phyloP scores from a whole-genome alignment of 2,329 filamentous ascomycete genomes.

The Aureobasidium zeae region DNA sequence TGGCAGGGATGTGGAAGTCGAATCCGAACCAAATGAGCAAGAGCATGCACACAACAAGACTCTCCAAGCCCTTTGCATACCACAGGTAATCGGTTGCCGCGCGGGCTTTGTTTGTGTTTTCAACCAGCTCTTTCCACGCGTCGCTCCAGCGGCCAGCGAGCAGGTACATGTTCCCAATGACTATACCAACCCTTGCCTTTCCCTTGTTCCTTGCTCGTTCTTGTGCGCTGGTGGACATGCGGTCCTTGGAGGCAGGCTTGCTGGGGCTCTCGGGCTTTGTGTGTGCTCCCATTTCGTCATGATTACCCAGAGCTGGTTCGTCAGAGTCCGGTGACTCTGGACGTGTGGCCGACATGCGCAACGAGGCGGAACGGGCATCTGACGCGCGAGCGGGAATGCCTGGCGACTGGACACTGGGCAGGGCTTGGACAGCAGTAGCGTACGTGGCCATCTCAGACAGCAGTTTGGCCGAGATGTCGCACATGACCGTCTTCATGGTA shows the following conservation, averaged over 20 bases:
- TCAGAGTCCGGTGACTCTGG: conserved; percentile 22
- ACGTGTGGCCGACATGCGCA: conserved; percentile 15
- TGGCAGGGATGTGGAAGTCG: conserved; percentile 55
- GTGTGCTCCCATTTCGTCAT: conserved; percentile 42
- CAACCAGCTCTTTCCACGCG: conserved; percentile 71
- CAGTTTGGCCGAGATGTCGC: conserved; percentile 36
- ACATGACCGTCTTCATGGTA: conserved; percentile 46
- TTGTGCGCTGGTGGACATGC: conserved; percentile 56
- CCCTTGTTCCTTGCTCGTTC: conserved; percentile 62
- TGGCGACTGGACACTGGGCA: conserved; percentile 67
- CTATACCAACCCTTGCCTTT: conserved; percentile 66
- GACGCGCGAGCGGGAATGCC: conserved; percentile 36
- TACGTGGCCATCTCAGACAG: conserved; percentile 40
- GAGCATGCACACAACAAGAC: conserved; percentile 71
- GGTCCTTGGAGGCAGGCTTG: conserved; percentile 41
- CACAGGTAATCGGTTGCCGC: conserved; percentile 86
- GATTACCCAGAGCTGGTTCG: conserved; percentile 49
- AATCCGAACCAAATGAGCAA: conserved; percentile 76
- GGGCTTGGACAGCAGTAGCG: conserved; percentile 39
- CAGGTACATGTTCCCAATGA: conserved; percentile 77
- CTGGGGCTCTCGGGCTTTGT: conserved; percentile 22
- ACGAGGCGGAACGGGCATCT: conserved; percentile 17
- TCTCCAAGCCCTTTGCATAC: conserved; percentile 91
- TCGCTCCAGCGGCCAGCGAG: conserved; percentile 85
- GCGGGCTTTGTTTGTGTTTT: conserved; percentile 68